Evolutionary conservation across 164 flowering plant species (phyloP).

Genomic region (Akebia trifoliata): DNA sequence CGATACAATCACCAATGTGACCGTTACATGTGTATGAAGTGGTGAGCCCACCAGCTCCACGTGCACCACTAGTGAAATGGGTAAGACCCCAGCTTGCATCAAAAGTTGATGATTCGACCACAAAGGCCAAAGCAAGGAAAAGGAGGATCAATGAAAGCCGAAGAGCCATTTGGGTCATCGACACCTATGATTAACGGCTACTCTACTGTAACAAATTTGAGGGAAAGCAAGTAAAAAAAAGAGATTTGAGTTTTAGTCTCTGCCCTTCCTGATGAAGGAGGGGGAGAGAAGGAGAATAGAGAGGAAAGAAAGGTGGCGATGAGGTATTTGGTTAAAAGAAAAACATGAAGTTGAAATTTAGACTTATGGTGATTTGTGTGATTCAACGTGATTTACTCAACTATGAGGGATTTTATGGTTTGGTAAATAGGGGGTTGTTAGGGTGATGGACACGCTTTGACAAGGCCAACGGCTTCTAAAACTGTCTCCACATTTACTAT

Average conservation of each 20-base stretch:
- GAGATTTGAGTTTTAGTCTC: neutral
- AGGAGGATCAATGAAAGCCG: constrained; percentile 6
- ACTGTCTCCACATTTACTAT: no score
- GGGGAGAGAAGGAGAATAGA: neutral
- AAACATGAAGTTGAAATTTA: neutral
- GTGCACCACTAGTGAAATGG: neutral
- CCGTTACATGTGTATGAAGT: constrained; percentile 8
- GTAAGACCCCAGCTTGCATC: neutral
- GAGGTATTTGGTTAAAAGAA: neutral
- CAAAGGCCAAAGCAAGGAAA: constrained; percentile 7
- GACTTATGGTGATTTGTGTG: constrained; percentile 1
- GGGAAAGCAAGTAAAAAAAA: neutral
- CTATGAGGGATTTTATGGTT: no score
- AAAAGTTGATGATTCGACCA: constrained; percentile 8
- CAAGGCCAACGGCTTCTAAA: no score
- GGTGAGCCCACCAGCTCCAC: neutral
- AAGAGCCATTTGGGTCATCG: constrained; percentile 5
- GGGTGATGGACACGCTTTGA: no score
- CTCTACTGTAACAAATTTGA: neutral
- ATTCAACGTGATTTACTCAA: neutral
- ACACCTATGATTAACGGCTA: neutral
- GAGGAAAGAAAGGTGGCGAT: neutral
- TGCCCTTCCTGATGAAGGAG: constrained; percentile 13
- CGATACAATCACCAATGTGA: constrained; percentile 13
- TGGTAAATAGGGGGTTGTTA: no score